Percentiles rank a stretch among this genome's conserved stretches.
phyloP scores from a whole-genome alignment of 2,329 filamentous ascomycete species.

The Graphilbum fragrans region DNA sequence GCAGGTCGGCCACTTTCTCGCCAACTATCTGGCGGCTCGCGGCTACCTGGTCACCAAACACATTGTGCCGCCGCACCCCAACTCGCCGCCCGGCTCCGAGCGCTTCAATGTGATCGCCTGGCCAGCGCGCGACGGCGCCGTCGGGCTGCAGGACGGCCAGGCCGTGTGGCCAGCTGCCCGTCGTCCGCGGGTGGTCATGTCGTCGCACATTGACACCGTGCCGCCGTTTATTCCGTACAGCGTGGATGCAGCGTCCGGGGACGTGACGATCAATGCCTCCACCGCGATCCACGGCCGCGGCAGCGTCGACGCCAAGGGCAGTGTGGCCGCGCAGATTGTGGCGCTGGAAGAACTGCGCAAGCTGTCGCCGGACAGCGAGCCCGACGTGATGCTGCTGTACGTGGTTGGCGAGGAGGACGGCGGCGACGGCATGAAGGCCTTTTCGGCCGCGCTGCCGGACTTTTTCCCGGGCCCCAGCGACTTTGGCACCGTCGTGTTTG shows the following conservation, averaged over 20 bases:
- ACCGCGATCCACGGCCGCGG: constrained; percentile 59
- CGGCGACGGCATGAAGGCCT: constrained; percentile 66
- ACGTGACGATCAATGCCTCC: constrained; percentile 16
- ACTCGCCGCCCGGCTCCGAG: constrained; percentile 14
- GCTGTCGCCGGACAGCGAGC: constrained; percentile 13
- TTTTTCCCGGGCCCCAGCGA: constrained; percentile 8
- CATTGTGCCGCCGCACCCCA: constrained; percentile 19
- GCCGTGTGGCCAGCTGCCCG: background rate
- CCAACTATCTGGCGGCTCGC: constrained; percentile 44
- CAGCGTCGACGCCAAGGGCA: constrained; percentile 59
- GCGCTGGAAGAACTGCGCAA: constrained; percentile 47
- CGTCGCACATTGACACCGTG: constrained; percentile 73
- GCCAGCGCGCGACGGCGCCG: constrained; percentile 29
- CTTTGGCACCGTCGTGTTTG: constrained; percentile 68
- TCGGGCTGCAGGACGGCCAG: constrained; percentile 17
- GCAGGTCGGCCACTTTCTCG: constrained; percentile 55
- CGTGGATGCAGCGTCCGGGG: constrained; percentile 31
- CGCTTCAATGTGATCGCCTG: constrained; percentile 72
- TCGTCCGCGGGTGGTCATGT: constrained; percentile 47
- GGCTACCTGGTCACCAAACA: constrained; percentile 33
- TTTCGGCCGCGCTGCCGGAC: constrained; percentile 24
- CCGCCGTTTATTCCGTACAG: constrained; percentile 62
- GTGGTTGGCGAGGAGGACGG: constrained; percentile 74
- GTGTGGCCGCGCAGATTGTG: constrained; percentile 61
- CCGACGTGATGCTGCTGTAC: constrained; percentile 47